Base-by-base conservation (phyloP, 495 filamentous ascomycete species). In the Neurospora terricola region DNA sequence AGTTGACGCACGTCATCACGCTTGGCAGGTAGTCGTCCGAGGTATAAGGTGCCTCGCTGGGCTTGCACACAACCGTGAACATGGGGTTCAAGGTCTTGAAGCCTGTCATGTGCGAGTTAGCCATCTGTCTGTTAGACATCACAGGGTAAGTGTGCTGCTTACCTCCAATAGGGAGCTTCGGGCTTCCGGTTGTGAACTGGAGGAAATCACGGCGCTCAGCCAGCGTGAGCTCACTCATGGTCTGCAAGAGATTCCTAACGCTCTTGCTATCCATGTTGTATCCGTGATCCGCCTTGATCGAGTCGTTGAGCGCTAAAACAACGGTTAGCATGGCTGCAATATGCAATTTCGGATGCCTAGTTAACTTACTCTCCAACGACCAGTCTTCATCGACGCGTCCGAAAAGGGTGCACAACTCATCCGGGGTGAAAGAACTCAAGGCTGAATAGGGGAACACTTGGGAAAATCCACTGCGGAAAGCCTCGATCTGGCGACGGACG, bases 1-100 rank as follows among this genome's bases (percentile, higher is more conserved):
- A 99, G 80, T 99, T 99, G 80, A 97, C 96, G 81, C 96, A 98
- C 62, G 96, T 99, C 96, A 99, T 99, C 79, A 98, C 96, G 78
- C 94, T 98, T 34, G 96, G 94, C 40, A 99, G 87, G 76, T 98
- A 98, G 82, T 98, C 96, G 79, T 99, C 96, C 4, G 96, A 96
- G 9, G 91, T 92, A 81, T 94, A 96, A 3, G 96, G 96, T 9
- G 93, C 90, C 77, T 99, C 96, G 84, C 93, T 97, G 8, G 96
- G 95, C 81, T 97, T 97, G 85, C 96, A 98, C 21, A 99, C 96
- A 48, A 99, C 96, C 10, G 96, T 99, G 80, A 99, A 97, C 87
- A 98, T 96, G 8, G 96, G 96, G 4, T 93, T 98, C 42, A 99
- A 88, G 82, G 89, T 91, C 85, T 96, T 97, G 90, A 99, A 99